Evolutionary conservation across 768 basidiomycete genomes (phyloP), one percentile per base, ranked within the genome.

Genomic region (Cyclocybe cylindracea): DNA sequence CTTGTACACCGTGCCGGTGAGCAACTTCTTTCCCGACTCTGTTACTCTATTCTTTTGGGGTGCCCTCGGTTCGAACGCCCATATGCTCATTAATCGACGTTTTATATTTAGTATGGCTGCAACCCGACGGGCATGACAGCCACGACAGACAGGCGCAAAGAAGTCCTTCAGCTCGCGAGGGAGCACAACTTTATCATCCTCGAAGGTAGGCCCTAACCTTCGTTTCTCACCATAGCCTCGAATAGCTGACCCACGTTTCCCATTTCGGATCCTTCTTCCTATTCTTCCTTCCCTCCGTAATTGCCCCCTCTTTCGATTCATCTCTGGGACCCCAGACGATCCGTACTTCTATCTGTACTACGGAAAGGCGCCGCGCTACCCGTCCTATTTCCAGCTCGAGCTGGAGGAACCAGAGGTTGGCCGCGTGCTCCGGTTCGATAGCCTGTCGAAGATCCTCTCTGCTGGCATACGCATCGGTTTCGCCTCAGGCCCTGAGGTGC

Each of bases 111-210:
- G 86, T 88, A 87, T 60, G 94, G 93, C 33, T 87, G 86, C 58
- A 95, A 95, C 67, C 94, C 92, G 3, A 90, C 87, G 7, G 94
- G 94, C 1, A 83, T 82, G 66, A 93, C 92, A 3, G 81, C 87
- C 5, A 78, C 88, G 2, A 67, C 81, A 37, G 80, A 85, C 49
- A 80, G 94, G 44, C 80, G 87, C 35, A 75, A 82, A 66, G 83
- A 86, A 65, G 82, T 92, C 6, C 78, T 96, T 19, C 71, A 77
- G 54, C 76, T 96, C 11, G 85, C 88, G 10, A 77, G 79, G 51
- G 78, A 89, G 60, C 78, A 92, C 65, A 78, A 89, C 61, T 82
- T 96, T 57, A 66, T 96, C 48, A 89, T 97, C 61, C 71, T 96
- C 43, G 94, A 96, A 80, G 92, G 92, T 84, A 45, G 14, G 74